These are phyloP conservation scores for Magnolia sinica DNA, from an alignment of 164 flowering plant species.

Conservation along the genomic window DNA sequence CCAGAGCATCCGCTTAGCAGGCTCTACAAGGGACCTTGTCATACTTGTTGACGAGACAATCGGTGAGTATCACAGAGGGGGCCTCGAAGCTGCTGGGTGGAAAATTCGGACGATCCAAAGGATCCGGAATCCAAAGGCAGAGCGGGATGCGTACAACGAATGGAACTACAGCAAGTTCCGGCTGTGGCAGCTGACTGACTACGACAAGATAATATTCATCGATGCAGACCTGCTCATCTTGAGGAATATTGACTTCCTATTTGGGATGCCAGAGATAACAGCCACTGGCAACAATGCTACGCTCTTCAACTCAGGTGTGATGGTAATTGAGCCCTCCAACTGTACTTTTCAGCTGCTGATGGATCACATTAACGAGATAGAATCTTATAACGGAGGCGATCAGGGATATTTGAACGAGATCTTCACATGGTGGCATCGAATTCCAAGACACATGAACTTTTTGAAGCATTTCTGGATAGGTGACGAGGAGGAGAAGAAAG, in stretches of 20 bases:
- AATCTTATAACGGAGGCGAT: conserved; percentile 92
- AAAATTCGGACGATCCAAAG: conserved; percentile 48
- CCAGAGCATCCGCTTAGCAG: conserved; percentile 56
- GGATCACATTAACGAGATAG: conserved; percentile 84
- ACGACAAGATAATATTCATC: conserved; percentile 85
- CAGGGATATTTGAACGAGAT: conserved; percentile 89
- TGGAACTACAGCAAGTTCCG: conserved; percentile 95
- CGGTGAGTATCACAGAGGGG: conserved; percentile 45
- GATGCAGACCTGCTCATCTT: conserved; percentile 88
- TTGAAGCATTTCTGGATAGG: conserved; percentile 89
- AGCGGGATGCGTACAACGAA: conserved; percentile 77
- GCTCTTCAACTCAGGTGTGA: conserved; percentile 89
- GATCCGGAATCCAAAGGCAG: conserved; percentile 65
- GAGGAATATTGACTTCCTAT: conserved; percentile 80
- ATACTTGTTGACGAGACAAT: conserved; percentile 61
- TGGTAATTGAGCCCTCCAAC: conserved; percentile 90
- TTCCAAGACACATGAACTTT: conserved; percentile 90
- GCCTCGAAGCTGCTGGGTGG: conserved; percentile 62
- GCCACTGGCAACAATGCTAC: conserved; percentile 87
- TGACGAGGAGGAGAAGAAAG: conserved; percentile 67
- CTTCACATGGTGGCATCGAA: conserved; percentile 96
- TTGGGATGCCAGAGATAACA: conserved; percentile 83
- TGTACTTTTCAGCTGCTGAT: conserved; percentile 80
- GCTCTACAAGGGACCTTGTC: conserved; percentile 52
- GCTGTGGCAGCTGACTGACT: conserved; percentile 94